Base-by-base conservation (phyloP, 176 grass and related monocot species). In the Tuctoria greenei region DNA sequence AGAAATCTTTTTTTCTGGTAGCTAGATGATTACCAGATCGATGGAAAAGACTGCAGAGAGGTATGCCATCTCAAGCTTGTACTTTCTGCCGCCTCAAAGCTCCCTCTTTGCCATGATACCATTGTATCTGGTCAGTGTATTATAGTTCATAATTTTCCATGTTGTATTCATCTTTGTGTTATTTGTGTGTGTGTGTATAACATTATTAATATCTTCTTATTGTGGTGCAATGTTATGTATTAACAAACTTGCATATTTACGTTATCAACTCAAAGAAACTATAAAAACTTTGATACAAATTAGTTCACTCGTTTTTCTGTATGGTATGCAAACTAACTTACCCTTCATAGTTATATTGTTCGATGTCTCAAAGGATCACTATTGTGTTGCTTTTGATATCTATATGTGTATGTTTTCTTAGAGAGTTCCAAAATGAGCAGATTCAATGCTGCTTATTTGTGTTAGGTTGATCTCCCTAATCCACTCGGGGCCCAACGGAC, bases 31-130 rank as follows among this genome's bases (percentile, higher is more conserved):
- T n/a, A n/a, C n/a, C n/a, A n/a, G n/a, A n/a, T n/a, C n/a, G n/a
- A n/a, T n/a, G n/a, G 86, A 91, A 69, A 93, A 89, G 81, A 21
- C 51, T 52, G 42, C 74, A 38, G 86, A 87, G 78, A 93, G 91
- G 94, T 97, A 93, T 71, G 85, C 79, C 40, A 68, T 72, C 73
- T 77, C 81, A 60, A 87, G 74, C 80, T 83, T 87, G 42, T 73
- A 46, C 52, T 79, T 88, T 88, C 75, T 88, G 85, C 85, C 12
- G 69, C 62, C 74, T 83, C 85, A 83, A 43, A 46, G 75, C 74
- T 69, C 34, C 68, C 52, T 72, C 51, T 88, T 83, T 88, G 62
- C 62, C 62, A 68, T 4, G 16, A 83, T 83, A 67, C 67, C 69
- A 74, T 46, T 79, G 75, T 79, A 74, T 88, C 74, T 83, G 80